Conservation (phyloP, 1,284 basidiomycete species). For the Puccinia polysora region DNA sequence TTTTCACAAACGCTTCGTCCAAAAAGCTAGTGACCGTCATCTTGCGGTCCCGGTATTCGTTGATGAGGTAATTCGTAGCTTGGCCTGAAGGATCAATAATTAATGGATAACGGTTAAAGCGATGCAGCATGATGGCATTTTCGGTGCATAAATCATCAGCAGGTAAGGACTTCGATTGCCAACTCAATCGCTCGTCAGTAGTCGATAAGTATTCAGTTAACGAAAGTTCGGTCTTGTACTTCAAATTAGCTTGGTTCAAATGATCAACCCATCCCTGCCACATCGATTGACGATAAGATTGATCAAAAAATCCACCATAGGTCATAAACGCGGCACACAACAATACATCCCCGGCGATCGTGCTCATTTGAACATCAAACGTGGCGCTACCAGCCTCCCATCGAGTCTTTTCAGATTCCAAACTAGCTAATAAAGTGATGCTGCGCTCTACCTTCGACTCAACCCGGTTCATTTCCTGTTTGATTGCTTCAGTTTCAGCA, state of each 20-base stretch:
- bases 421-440: slow-evolving; percentile 86
- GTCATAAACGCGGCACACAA: slow-evolving; percentile 95
- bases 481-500: slow-evolving; percentile 95
- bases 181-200: slow-evolving; percentile 89
- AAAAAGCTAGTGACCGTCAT: slow-evolving; percentile 98
- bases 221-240: slow-evolving; percentile 85
- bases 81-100: slow-evolving; percentile 99
- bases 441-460: slow-evolving; percentile 95
- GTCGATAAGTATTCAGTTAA: slow-evolving; percentile 94
- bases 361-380: slow-evolving; percentile 97
- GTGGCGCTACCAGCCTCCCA: slow-evolving; percentile 95
- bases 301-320: slow-evolving; percentile 97
- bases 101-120: slow-evolving; percentile 94
- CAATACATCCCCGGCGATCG: slow-evolving; percentile 93
- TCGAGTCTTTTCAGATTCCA: slow-evolving; percentile 88
- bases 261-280: slow-evolving; percentile 92
- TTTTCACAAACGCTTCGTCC: slow-evolving; percentile 97
- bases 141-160: slow-evolving; percentile 93
- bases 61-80: slow-evolving; percentile 86
- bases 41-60: slow-evolving; percentile 92
- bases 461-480: slow-evolving; percentile 94
- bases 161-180: slow-evolving; percentile 91
- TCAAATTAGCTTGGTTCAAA: slow-evolving; percentile 80
- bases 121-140: slow-evolving; percentile 93
- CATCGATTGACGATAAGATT: slow-evolving; percentile 94